Evolutionary conservation across 2,329 filamentous ascomycete species (phyloP), one percentile per base, ranked within the genome.

Genomic region (Hortaea werneckii): DNA sequence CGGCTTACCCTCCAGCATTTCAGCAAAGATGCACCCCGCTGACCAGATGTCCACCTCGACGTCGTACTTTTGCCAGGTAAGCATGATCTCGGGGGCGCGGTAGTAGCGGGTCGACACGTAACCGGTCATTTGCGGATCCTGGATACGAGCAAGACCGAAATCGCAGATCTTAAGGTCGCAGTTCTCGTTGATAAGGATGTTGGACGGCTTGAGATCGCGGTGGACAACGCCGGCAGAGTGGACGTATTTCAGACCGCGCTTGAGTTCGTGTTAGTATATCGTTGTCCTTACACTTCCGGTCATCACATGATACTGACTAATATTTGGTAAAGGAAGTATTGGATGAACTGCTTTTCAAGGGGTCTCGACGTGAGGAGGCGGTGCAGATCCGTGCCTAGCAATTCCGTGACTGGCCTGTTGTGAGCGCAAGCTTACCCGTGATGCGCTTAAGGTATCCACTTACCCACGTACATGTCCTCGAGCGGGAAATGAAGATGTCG

Each of bases 41-140:
- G 92, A 96, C 92, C 92, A 98, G 65, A 98, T 95, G 66, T 98
- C 92, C 48, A 98, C 92, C 72, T 96, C 92, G 41, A 96, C 83
- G 58, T 98, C 92, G 70, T 98, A 98, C 73, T 98, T 98, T 75
- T 98, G 92, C 92, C 92, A 98, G 54, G 92, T 96, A 65, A 98
- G 87, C 92, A 98, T 98, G 65, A 98, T 98, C 70, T 98, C 92
- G 12, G 92, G 92, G 6, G 92, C 92, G 62, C 92, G 83, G 77
- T 98, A 98, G 76, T 98, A 98, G 75, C 92, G 78, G 51, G 92
- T 98, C 41, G 92, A 96, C 50, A 98, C 92, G 65, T 98, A 98
- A 58, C 92, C 92, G 37, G 92, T 98, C 92, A 98, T 98, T 71
- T 98, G 92, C 32, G 92, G 92, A 64, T 98, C 92, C 67, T 98